Base-by-base conservation (phyloP, 2,329 filamentous ascomycete species). In the Neofusicoccum umdonicola region DNA sequence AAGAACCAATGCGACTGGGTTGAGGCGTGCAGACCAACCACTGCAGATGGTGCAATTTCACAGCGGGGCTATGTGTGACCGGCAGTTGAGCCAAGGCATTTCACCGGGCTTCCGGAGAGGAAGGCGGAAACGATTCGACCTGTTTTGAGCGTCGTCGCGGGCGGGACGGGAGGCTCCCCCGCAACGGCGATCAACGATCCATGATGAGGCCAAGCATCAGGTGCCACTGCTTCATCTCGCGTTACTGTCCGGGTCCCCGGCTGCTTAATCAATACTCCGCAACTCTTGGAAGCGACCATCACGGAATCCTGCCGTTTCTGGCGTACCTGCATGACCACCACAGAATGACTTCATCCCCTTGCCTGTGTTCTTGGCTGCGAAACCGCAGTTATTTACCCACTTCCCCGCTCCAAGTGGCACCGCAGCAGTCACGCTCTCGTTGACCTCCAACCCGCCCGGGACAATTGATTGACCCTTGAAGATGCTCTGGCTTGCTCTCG, bases 1-100 rank as follows among this genome's bases (percentile, higher is more conserved):
- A 64, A 45, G 35, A 50, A 50, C 44, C 63, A 64, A 52, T 64
- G 54, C 52, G 45, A 64, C 45, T 57, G 52, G 63, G 54, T 64
- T 64, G 63, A 64, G 63, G 63, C 63, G n/a, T 64, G 63, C 63
- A 64, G 27, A 63, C 39, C 39, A 22, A 34, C 13, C 39, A 39
- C 34, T 52, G 7, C 50, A 47, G n/a, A 34, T 57, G 9, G 39
- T 60, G 42, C 56, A 35, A 47, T 60, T 35, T 42, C 17, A 8
- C 41, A 27, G 19, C 19, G 7, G 37, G 22, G 34, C 12, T 12
- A 57, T 13, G 56, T 60, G 56, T 22, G 15, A 13, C 7, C 39
- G 22, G 41, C 22, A 58, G 19, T 42, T 42, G 52, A 42, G 19
- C 11, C 52, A 9, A 42, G n/a, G 19, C 37, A 42, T 27, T 56